Evolutionary conservation across 345 rosid genomes (phyloP).

Genomic region (Melaleuca alternifolia): DNA sequence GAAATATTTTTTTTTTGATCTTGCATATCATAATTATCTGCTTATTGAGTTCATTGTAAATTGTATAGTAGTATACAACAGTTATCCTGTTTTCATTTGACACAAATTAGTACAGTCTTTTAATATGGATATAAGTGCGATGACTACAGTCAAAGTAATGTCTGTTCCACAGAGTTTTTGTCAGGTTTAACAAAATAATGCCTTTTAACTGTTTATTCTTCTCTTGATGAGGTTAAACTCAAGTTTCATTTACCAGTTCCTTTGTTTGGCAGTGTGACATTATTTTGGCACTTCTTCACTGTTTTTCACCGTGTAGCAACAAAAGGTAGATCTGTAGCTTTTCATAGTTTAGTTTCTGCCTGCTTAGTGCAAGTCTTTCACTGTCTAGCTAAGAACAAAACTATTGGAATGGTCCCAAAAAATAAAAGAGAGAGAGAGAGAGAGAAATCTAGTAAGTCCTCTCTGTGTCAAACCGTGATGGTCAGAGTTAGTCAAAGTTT

Average conservation of each 20-base stretch:
- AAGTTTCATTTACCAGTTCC: background rate
- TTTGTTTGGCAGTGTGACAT: background rate
- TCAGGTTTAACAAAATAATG: background rate
- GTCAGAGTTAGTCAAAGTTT: background rate
- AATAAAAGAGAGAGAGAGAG: background rate
- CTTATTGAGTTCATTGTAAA: background rate
- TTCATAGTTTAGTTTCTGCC: background rate
- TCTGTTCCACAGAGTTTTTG: background rate
- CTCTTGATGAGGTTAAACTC: background rate
- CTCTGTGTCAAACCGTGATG: background rate
- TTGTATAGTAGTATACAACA: background rate
- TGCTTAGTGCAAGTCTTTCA: background rate
- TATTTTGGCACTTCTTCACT: background rate
- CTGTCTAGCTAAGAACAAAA: background rate
- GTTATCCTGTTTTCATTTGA: background rate
- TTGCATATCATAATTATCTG: background rate
- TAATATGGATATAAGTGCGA: background rate
- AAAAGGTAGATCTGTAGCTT: background rate
- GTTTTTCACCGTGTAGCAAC: background rate
- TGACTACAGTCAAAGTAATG: background rate
- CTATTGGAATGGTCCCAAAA: background rate
- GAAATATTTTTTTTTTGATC: background rate
- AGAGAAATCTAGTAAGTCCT: background rate
- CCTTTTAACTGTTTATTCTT: background rate
- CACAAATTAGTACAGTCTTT: background rate